Percentiles rank a stretch among this genome's conserved stretches.
These are phyloP conservation scores for Akanthomyces uredinophilus DNA, from an alignment of 2,329 filamentous ascomycete genomes.

Conservation along the genomic window DNA sequence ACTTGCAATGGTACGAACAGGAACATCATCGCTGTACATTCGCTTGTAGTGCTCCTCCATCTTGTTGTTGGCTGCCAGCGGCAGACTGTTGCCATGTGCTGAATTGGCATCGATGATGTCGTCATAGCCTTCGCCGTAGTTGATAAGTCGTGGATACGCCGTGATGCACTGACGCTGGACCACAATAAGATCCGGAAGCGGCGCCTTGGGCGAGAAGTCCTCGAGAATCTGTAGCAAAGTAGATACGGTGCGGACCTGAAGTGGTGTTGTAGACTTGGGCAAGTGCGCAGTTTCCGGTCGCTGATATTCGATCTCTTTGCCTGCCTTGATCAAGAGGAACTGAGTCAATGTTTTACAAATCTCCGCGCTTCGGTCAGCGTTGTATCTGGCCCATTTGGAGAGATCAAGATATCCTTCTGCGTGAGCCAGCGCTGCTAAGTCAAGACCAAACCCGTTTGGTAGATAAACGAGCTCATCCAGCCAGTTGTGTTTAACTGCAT, in stretches of 20 bases:
- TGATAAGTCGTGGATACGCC: constrained; percentile 89
- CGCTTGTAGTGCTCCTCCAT: constrained; percentile 98
- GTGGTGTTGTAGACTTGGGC: constrained; percentile 61
- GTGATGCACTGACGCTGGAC: constrained; percentile 87
- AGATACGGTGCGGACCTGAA: constrained; percentile 81
- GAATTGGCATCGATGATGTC: constrained; percentile 86
- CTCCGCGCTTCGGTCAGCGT: constrained; percentile 59
- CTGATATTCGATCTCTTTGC: constrained; percentile 71
- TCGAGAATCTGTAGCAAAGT: constrained; percentile 75
- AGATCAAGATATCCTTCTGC: constrained; percentile 76
- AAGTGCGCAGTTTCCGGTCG: constrained; percentile 55
- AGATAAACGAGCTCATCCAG: constrained; percentile 73
- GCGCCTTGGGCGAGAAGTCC: constrained; percentile 56
- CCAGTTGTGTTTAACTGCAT: constrained; percentile 79
- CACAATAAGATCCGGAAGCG: constrained; percentile 64
- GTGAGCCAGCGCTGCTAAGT: constrained; percentile 81
- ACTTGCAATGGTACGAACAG: constrained; percentile 79
- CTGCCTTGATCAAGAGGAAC: constrained; percentile 79
- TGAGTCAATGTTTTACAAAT: constrained; percentile 69
- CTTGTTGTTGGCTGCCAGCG: constrained; percentile 72
- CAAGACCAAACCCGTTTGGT: constrained; percentile 78
- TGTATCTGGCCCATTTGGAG: constrained; percentile 71
- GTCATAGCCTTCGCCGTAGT: constrained; percentile 89
- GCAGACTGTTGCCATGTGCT: constrained; percentile 72
- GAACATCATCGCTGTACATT: constrained; percentile 91